phyloP scores from a whole-genome alignment of 139 green algal genomes.

The Penium margaritaceum region DNA sequence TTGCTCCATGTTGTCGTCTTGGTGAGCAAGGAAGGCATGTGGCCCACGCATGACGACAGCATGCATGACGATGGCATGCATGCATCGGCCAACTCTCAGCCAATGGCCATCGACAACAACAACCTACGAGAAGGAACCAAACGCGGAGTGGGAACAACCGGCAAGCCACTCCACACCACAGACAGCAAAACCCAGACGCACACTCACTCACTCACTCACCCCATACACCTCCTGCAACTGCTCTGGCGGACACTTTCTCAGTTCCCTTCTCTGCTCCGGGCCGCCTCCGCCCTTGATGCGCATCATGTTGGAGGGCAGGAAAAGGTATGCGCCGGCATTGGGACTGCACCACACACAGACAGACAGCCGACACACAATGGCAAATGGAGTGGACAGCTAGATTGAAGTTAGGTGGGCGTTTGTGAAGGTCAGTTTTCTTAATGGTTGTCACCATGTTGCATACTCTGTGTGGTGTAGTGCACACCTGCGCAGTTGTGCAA shows the following conservation, averaged over 20 bases:
- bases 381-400: not conserved
- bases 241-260: not conserved
- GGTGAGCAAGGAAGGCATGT: too few relatives aligned
- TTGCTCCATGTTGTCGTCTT: too few relatives aligned
- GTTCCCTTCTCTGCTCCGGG: not conserved
- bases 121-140: not conserved
- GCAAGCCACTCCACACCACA: not conserved
- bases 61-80: too few relatives aligned
- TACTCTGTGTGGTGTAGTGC: not conserved
- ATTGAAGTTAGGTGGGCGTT: not conserved
- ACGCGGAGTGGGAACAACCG: not conserved
- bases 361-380: not conserved
- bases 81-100: too few relatives aligned
- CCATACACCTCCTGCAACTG: not conserved
- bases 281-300: not conserved
- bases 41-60: too few relatives aligned
- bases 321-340: not conserved
- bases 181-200: not conserved
- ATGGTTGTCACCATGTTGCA: not conserved
- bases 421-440: not conserved
- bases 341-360: not conserved
- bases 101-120: too few relatives aligned
- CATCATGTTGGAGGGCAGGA: constrained; percentile 16
- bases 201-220: not conserved
- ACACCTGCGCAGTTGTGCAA: not conserved